A percentile compares a stretch with the other conserved stretches of the same genome.
These are phyloP conservation scores for Scheffersomyces ergatensis DNA, from an alignment of 805 yeast species.

Conservation along the genomic window DNA sequence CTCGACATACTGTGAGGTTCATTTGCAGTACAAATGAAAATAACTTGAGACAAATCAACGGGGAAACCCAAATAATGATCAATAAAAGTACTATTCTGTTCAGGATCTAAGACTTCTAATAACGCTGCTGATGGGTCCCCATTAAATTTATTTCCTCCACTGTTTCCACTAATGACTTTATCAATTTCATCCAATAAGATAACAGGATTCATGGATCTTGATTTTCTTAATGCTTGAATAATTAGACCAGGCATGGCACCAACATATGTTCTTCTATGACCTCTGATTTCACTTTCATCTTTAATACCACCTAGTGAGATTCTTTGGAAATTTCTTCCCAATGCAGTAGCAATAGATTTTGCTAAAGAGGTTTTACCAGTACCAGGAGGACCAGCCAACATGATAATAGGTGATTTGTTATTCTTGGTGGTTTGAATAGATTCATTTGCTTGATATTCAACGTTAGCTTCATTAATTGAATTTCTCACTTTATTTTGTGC, in stretches of 20 bases:
- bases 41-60: slow-evolving; percentile 73
- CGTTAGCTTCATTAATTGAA: slow-evolving; percentile 4
- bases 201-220: slow-evolving; percentile 78
- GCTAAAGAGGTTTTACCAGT: slow-evolving; percentile 91
- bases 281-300: slow-evolving; percentile 87
- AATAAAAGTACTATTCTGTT: slow-evolving; percentile 71
- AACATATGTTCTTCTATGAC: slow-evolving; percentile 87
- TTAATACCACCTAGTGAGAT: slow-evolving; percentile 84
- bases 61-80: slow-evolving; percentile 89
- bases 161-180: slow-evolving; percentile 60
- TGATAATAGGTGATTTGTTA: slow-evolving; percentile 67
- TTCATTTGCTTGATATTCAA: slow-evolving; percentile 4
- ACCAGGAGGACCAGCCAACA: slow-evolving; percentile 91
- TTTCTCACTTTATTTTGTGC: slow-evolving; percentile 13
- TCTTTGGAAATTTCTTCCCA: slow-evolving; percentile 74
- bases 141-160: slow-evolving; percentile 44
- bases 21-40: slow-evolving; percentile 86
- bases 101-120: slow-evolving; percentile 86
- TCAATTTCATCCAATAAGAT: slow-evolving; percentile 84
- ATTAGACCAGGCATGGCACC: slow-evolving; percentile 90
- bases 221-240: slow-evolving; percentile 71
- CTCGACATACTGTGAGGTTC: slow-evolving; percentile 67
- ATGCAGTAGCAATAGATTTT: slow-evolving; percentile 70
- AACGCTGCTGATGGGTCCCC: slow-evolving; percentile 93
- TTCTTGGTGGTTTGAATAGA: slow-evolving; percentile 23